Conservation (phyloP, 1,284 basidiomycete species). For the Tilletia walkeri region DNA sequence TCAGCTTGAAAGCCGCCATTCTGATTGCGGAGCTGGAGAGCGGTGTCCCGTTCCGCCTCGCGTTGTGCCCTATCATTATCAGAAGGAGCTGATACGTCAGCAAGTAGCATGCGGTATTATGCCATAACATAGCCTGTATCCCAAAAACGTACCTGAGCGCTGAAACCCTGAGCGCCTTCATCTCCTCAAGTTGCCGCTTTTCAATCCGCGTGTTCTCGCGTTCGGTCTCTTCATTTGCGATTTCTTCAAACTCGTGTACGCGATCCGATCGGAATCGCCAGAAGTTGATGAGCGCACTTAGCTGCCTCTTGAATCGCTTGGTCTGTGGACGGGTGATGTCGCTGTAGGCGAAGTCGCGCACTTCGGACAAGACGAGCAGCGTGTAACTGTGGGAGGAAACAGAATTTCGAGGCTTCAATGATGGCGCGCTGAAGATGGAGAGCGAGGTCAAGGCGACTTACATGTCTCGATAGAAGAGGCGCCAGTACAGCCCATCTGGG, state of each 20-base stretch:
- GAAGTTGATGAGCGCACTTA: slow-evolving; percentile 54
- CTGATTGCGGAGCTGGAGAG: background rate
- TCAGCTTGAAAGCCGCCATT: slow-evolving; percentile 6
- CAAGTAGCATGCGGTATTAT: slow-evolving; percentile 62
- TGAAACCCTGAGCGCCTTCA: slow-evolving; percentile 63
- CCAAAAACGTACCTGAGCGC: slow-evolving; percentile 61
- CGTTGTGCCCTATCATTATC: slow-evolving; percentile 5
- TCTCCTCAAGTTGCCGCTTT: slow-evolving; percentile 62
- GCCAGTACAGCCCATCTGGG: slow-evolving; percentile 43
- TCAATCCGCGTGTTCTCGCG: slow-evolving; percentile 63
- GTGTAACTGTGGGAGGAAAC: slow-evolving; percentile 29
- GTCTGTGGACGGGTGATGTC: slow-evolving; percentile 50
- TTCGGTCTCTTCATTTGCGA: slow-evolving; percentile 61
- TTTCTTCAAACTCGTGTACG: slow-evolving; percentile 30
- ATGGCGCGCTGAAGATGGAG: too few species aligned
- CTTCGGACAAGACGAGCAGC: slow-evolving; percentile 49
- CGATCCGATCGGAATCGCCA: slow-evolving; percentile 30
- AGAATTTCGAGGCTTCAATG: background rate
- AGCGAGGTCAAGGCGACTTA: slow-evolving; percentile 5
- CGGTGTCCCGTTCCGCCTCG: slow-evolving; percentile 14
- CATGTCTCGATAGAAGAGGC: slow-evolving; percentile 49
- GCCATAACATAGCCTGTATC: slow-evolving; percentile 58
- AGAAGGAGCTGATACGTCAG: slow-evolving; percentile 58
- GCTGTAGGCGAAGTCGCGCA: slow-evolving; percentile 49
- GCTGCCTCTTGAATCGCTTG: slow-evolving; percentile 51